These are phyloP conservation scores for Graphilbum ipis-grandicollis DNA, from an alignment of 2,329 filamentous ascomycete species.

Conservation along the genomic window DNA sequence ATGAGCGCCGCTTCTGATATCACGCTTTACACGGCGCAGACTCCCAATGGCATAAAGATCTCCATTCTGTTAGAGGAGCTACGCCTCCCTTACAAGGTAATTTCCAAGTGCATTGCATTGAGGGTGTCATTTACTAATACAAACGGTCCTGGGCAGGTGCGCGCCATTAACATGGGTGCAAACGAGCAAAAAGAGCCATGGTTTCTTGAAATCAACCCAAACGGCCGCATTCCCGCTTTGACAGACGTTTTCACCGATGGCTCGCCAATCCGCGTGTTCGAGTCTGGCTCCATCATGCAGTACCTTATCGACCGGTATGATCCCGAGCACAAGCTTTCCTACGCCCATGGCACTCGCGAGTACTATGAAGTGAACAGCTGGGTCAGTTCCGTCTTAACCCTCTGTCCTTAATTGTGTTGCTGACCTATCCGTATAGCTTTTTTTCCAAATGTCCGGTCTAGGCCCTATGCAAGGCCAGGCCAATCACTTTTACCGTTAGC, in stretches of 20 bases:
- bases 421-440: slow-evolving; percentile 22
- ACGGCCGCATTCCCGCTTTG: slow-evolving; percentile 76
- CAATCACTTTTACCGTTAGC: slow-evolving; percentile 59
- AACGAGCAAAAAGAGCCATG: slow-evolving; percentile 66
- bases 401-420: no score
- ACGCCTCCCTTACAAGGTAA: slow-evolving; percentile 59
- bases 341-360: slow-evolving; percentile 54
- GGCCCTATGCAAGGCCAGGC: slow-evolving; percentile 74
- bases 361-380: slow-evolving; percentile 68
- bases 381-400: no score
- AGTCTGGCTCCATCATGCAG: slow-evolving; percentile 68
- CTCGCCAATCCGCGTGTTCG: slow-evolving; percentile 58
- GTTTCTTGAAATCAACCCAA: slow-evolving; percentile 87
- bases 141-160: slow-evolving; percentile 17
- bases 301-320: slow-evolving; percentile 76
- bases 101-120: no score
- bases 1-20: slow-evolving; percentile 43
- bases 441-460: slow-evolving; percentile 64
- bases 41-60: slow-evolving; percentile 81
- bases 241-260: slow-evolving; percentile 66
- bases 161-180: slow-evolving; percentile 52
- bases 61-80: slow-evolving; percentile 79
- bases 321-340: slow-evolving; percentile 65
- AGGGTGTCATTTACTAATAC: neutral
- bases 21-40: slow-evolving; percentile 65